Conservation (phyloP, 2,329 filamentous ascomycete genomes). For the Ophiostoma ips region DNA sequence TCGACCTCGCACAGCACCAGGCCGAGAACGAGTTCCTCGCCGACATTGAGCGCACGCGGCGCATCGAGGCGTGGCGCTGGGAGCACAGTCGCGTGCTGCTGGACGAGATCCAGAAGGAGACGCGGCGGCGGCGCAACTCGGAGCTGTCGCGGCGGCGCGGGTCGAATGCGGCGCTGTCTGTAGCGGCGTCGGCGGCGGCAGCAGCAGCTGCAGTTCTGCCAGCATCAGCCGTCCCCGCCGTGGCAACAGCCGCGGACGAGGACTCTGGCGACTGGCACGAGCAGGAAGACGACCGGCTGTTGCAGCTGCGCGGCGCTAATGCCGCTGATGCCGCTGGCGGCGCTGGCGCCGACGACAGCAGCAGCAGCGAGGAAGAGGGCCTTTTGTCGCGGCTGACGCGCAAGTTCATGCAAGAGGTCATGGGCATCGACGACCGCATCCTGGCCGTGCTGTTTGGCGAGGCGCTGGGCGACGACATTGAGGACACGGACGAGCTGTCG, state of each 20-base stretch:
- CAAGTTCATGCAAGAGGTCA: constrained; percentile 74
- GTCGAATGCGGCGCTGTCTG: constrained; percentile 11
- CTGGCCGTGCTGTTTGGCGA: constrained; percentile 83
- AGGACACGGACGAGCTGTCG: constrained; percentile 21
- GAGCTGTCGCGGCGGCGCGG: constrained; percentile 28
- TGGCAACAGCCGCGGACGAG: constrained; percentile 1
- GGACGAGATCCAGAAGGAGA: constrained; percentile 82
- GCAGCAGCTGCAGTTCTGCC: not conserved
- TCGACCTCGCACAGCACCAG: constrained; percentile 29
- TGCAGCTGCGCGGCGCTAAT: not conserved
- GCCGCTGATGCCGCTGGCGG: no score
- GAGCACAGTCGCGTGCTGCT: constrained; percentile 78
- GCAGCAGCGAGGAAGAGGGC: constrained; percentile 37
- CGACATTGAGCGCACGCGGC: constrained; percentile 60
- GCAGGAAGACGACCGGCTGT: constrained; percentile 26
- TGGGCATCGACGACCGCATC: constrained; percentile 78
- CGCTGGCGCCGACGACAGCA: constrained; percentile 12
- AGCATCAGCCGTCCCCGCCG: not conserved
- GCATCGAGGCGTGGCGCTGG: constrained; percentile 84
- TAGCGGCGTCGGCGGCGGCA: not conserved
- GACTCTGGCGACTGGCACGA: constrained; percentile 34
- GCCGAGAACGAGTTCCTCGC: constrained; percentile 40
- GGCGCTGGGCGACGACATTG: constrained; percentile 34
- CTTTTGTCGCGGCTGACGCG: constrained; percentile 72
- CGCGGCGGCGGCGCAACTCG: constrained; percentile 51